phyloP scores from a whole-genome alignment of 495 filamentous ascomycete species.

The Neurospora hispaniola region DNA sequence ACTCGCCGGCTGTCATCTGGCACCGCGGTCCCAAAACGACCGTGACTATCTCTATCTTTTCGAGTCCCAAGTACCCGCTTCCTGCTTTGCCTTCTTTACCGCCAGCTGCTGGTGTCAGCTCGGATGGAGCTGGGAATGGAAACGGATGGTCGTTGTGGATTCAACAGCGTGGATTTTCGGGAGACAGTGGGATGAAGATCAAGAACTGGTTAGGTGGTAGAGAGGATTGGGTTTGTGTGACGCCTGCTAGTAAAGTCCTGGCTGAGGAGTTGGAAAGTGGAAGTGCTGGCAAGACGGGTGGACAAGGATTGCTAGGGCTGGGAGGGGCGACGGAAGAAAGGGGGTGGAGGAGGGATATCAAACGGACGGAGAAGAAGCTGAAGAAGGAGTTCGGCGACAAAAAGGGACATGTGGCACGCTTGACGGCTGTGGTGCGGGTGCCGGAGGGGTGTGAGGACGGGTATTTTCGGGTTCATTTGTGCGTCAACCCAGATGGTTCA shows the following conservation, averaged over 20 bases:
- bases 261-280: constrained; percentile 33
- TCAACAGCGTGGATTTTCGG: constrained; percentile 55
- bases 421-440: constrained; percentile 53
- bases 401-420: constrained; percentile 41
- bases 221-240: constrained; percentile 54
- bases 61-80: constrained; percentile 37
- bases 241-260: constrained; percentile 39
- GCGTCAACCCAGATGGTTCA: constrained; percentile 26
- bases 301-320: neutral
- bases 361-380: constrained; percentile 43
- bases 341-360: constrained; percentile 57
- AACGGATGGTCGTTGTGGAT: constrained; percentile 47
- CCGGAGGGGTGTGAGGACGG: constrained; percentile 52
- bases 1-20: constrained; percentile 51
- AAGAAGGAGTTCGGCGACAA: constrained; percentile 26
- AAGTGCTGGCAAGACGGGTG: constrained; percentile 13
- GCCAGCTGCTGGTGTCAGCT: neutral
- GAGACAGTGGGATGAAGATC: constrained; percentile 56
- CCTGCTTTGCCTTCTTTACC: constrained; percentile 27
- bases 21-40: constrained; percentile 54
- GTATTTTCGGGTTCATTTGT: constrained; percentile 56
- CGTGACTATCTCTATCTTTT: constrained; percentile 51
- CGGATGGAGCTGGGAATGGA: neutral
- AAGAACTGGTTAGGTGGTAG: constrained; percentile 47
- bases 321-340: constrained; percentile 28